These are phyloP conservation scores for Teunomyces tritomae DNA, from an alignment of 805 yeast genomes.

Conservation along the genomic window DNA sequence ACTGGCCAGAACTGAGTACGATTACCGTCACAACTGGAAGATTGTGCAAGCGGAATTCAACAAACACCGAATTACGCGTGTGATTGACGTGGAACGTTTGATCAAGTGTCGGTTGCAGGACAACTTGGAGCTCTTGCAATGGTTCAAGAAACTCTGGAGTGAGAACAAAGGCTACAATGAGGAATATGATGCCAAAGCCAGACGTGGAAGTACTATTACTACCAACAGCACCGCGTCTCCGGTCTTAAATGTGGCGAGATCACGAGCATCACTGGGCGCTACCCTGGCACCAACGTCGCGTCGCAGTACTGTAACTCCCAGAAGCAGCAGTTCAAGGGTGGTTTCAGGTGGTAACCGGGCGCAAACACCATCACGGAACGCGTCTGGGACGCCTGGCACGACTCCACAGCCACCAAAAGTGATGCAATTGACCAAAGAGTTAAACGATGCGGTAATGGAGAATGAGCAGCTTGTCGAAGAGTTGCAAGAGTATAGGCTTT, in stretches of 20 bases:
- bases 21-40: constrained; percentile 77
- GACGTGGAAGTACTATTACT: constrained; percentile 6
- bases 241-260: neutral
- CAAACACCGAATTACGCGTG: constrained; percentile 65
- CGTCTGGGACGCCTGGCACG: constrained; percentile 2
- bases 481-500: constrained; percentile 52
- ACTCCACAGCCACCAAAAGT: constrained; percentile 8
- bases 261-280: constrained; percentile 5
- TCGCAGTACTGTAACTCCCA: neutral
- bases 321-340: neutral
- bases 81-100: constrained; percentile 76
- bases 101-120: constrained; percentile 90
- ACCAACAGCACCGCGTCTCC: neutral
- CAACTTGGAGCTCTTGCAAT: constrained; percentile 89
- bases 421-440: constrained; percentile 31
- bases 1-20: constrained; percentile 64
- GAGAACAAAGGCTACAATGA: constrained; percentile 65
- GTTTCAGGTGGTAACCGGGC: constrained; percentile 2
- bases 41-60: constrained; percentile 79
- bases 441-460: constrained; percentile 43
- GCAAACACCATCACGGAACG: constrained; percentile 6
- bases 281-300: constrained; percentile 11
- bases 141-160: constrained; percentile 83
- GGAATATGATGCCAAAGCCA: constrained; percentile 58
- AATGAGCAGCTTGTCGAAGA: constrained; percentile 47